Conservation (phyloP, 768 basidiomycete species). For the Cubamyces lactineus region DNA sequence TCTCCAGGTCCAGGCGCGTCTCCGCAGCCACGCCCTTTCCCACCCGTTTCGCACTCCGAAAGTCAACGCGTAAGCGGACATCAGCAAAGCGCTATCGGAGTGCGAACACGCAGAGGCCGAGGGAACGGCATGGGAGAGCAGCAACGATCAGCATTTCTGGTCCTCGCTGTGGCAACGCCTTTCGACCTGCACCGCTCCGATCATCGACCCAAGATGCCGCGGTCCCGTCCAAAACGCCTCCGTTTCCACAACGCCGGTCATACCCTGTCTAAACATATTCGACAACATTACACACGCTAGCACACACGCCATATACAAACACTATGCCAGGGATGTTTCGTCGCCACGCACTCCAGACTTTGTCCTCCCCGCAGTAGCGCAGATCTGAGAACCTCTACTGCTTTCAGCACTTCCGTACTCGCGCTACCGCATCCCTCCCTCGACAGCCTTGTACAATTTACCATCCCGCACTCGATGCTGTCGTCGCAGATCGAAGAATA, state of each 20-base stretch:
- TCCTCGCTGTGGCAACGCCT: constrained; percentile 21
- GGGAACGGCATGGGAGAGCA: neutral
- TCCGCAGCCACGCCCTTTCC: constrained; percentile 13
- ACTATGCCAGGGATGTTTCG: too few species aligned
- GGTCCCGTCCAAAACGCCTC: constrained; percentile 6
- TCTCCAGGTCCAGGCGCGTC: constrained; percentile 8
- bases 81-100: neutral
- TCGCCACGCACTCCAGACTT: neutral
- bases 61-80: neutral
- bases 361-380: constrained; percentile 5
- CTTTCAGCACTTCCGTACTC: neutral
- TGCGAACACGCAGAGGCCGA: neutral
- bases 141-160: constrained; percentile 21
- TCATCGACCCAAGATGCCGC: constrained; percentile 15
- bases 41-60: constrained; percentile 3
- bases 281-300: neutral
- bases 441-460: constrained; percentile 86
- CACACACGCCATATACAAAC: neutral
- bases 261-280: neutral
- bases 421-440: constrained; percentile 59
- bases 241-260: neutral
- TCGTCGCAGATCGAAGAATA: constrained; percentile 44
- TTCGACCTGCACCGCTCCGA: constrained; percentile 18
- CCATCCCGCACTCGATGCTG: constrained; percentile 60
- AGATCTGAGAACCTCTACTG: constrained; percentile 1